Conservation (phyloP, 148 eudicot species). For the Rheum nobile region DNA sequence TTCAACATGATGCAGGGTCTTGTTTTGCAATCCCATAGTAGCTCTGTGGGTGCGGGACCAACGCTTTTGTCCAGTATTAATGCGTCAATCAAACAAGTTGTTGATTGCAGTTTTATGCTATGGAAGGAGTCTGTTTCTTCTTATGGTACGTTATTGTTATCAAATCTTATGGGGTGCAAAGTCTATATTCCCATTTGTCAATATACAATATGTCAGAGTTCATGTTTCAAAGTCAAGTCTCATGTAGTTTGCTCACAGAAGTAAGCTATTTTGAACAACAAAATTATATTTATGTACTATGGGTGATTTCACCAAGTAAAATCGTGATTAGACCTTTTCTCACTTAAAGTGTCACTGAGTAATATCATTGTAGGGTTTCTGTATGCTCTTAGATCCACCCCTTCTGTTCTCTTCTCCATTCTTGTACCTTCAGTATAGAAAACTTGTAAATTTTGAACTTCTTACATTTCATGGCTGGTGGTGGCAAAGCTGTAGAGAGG, state of each 20-base stretch:
- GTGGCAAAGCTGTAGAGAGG: neutral
- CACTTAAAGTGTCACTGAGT: neutral
- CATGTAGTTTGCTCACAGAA: neutral
- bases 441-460: neutral
- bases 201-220: neutral
- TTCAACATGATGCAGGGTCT: slow-evolving; percentile 80
- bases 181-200: neutral
- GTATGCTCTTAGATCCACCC: neutral
- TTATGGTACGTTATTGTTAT: slow-evolving; percentile 37
- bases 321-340: neutral
- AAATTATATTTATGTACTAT: neutral
- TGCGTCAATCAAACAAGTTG: slow-evolving; percentile 57
- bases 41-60: slow-evolving; percentile 76
- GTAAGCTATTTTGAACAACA: neutral
- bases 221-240: neutral
- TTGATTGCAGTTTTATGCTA: slow-evolving; percentile 78
- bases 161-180: neutral
- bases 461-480: neutral
- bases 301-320: neutral
- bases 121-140: slow-evolving; percentile 61
- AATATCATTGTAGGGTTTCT: neutral
- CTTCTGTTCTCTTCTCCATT: neutral
- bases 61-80: slow-evolving; percentile 65
- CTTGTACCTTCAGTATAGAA: neutral
- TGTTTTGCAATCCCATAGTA: slow-evolving; percentile 61